These are phyloP conservation scores for Stachybotrys echinatus DNA, from an alignment of 2,329 filamentous ascomycete species.

Conservation along the genomic window DNA sequence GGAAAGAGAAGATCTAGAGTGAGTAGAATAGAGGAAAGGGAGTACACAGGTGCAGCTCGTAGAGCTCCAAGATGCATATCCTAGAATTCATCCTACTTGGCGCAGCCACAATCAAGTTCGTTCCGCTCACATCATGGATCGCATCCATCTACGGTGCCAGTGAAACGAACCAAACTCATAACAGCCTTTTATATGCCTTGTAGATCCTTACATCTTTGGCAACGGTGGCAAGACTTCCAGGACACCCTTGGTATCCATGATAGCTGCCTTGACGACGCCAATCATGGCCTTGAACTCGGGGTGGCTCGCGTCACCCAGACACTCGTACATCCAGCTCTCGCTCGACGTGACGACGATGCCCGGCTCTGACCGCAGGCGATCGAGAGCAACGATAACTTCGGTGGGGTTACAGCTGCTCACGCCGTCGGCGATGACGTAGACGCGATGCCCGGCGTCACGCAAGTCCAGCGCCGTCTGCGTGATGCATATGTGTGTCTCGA, in stretches of 20 bases:
- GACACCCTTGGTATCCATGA: constrained; percentile 62
- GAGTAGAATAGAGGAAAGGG: too few relatives aligned
- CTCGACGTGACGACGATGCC: constrained; percentile 79
- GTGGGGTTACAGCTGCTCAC: constrained; percentile 82
- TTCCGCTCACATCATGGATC: too few relatives aligned
- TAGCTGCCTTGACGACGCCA: constrained; percentile 72
- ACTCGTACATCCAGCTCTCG: constrained; percentile 87
- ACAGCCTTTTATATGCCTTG: neutral
- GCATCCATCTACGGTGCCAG: too few relatives aligned
- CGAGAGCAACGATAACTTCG: constrained; percentile 76
- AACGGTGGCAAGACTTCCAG: constrained; percentile 56
- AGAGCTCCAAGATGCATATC: too few relatives aligned
- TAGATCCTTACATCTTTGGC: constrained; percentile 44
- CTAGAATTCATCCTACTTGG: too few relatives aligned
- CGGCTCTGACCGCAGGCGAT: constrained; percentile 61
- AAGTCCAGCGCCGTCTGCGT: constrained; percentile 88
- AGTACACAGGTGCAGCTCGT: too few relatives aligned
- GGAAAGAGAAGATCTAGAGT: too few relatives aligned
- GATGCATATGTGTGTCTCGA: constrained; percentile 91
- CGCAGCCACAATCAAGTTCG: too few relatives aligned
- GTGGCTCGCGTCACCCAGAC: constrained; percentile 73
- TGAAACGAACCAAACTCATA: too few relatives aligned
- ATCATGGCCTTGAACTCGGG: constrained; percentile 69
- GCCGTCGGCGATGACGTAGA: constrained; percentile 84
- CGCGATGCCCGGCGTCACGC: constrained; percentile 66